These are phyloP conservation scores for Venturiaceae sp. DNA, from an alignment of 2,329 filamentous ascomycete genomes.

Conservation along the genomic window DNA sequence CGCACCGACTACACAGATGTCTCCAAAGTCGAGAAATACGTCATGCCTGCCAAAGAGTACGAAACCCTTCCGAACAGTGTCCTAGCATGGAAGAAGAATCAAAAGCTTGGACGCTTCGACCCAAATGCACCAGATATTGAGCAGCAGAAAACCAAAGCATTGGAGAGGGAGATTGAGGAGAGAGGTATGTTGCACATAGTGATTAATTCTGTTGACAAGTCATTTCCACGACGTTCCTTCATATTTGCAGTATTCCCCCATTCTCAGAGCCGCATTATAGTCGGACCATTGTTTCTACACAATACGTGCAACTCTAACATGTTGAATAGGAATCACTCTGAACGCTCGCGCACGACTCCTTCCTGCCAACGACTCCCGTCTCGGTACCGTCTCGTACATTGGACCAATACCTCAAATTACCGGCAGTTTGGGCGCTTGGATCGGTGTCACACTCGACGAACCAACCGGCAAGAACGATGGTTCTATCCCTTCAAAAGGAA, in stretches of 20 bases:
- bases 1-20: constrained; percentile 75
- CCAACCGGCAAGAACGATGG: constrained; percentile 78
- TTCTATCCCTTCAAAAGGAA: constrained; percentile 37
- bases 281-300: too few species aligned
- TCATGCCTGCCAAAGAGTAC: constrained; percentile 79
- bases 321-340: constrained; percentile 23
- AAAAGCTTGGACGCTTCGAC: constrained; percentile 94
- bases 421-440: constrained; percentile 43
- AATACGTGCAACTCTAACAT: not conserved
- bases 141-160: constrained; percentile 59
- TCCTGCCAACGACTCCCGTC: constrained; percentile 55
- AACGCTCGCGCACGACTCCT: constrained; percentile 34
- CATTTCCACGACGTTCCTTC: not conserved
- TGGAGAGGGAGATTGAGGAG: constrained; percentile 58
- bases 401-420: constrained; percentile 68
- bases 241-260: not conserved
- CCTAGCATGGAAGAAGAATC: constrained; percentile 87
- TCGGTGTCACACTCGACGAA: constrained; percentile 66
- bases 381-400: constrained; percentile 62
- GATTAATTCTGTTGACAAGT: not conserved
- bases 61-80: constrained; percentile 80
- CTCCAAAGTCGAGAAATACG: constrained; percentile 77
- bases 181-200: constrained; percentile 42
- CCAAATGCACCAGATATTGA: constrained; percentile 68
- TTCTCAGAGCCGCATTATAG: too few species aligned